Evolutionary conservation across 371 early-diverging fungal species (phyloP), one percentile per base, ranked within the genome.

Genomic region (Mucor irregularis): DNA sequence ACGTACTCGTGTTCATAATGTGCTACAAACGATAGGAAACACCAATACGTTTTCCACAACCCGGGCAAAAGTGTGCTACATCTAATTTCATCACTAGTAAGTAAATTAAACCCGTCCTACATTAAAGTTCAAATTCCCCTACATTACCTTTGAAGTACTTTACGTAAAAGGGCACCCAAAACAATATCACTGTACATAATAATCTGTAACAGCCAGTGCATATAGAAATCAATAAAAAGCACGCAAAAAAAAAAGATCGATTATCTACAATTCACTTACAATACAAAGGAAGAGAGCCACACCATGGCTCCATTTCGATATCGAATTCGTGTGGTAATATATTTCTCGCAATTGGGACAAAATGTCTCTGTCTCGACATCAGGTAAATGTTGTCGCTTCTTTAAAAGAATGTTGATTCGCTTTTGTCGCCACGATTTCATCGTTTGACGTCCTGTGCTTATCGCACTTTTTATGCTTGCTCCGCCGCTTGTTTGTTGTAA

Each of bases 111-210:
- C 6, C 30, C 31, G 19, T 38, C 10, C 2, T n/a, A n/a, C 5
- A 14, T 31, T 39, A 22, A n/a, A 26, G 13, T 30, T 24, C 0
- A n/a, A 16, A 9, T 47, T 33, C 44, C 4, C 11, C 19, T 11
- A 34, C 17, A 22, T 47, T 64, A 65, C 75, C 75, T 69, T 75
- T 75, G 39, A 71, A 75, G 28, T 75, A 75, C 26, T 75, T 75
- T n/a, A 75, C 69, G 44, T 67, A 75, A 50, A 75, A 71, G 6
- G 75, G 71, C 10, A 75, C 50, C 75, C 75, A 75, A 42, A 68
- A 75, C 11, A 75, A 33, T 24, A 75, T 38, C 0, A 71, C 65
- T 24, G 75, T 75, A 48, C 71, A 69, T 25, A 69, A 33, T 9
- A 75, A 58, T 14, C 75, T 75, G 54, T 17, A 21, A 26, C 5